Evolutionary conservation across 345 rosid species (phyloP).

Genomic region (Raphanus sativus): DNA sequence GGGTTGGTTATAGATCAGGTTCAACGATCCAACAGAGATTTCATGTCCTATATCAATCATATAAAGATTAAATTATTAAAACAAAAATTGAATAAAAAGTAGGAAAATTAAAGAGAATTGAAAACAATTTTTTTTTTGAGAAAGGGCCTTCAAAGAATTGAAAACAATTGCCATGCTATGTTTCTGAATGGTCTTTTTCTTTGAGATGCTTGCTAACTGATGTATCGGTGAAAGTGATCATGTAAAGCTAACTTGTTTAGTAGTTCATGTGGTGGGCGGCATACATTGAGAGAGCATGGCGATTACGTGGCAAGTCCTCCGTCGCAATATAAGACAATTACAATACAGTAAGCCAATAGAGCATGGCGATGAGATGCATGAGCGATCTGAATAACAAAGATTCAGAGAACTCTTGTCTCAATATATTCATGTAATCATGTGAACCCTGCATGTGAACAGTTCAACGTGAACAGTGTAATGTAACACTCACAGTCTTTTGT

Average conservation of each 20-base stretch:
- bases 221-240: slow-evolving; percentile 27
- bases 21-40: too few relatives aligned
- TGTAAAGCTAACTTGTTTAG: slow-evolving; percentile 16
- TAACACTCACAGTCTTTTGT: neutral
- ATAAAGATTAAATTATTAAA: too few relatives aligned
- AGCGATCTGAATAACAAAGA: slow-evolving; percentile 13
- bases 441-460: slow-evolving; percentile 31
- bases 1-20: too few relatives aligned
- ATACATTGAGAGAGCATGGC: slow-evolving; percentile 24
- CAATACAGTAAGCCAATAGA: slow-evolving; percentile 6
- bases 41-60: too few relatives aligned
- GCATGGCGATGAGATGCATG: slow-evolving; percentile 28
- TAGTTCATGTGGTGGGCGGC: slow-evolving; percentile 28
- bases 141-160: neutral
- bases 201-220: slow-evolving; percentile 11
- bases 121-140: neutral
- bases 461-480: neutral
- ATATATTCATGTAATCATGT: slow-evolving; percentile 18
- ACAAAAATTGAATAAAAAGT: neutral
- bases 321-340: slow-evolving; percentile 26
- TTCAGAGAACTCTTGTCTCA: neutral
- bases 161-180: slow-evolving; percentile 7
- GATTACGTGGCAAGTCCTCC: slow-evolving; percentile 33
- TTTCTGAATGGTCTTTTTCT: slow-evolving; percentile 22
- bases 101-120: slow-evolving; percentile 9